Conservation (phyloP, 768 basidiomycete genomes). For the Tylopilus sp. region DNA sequence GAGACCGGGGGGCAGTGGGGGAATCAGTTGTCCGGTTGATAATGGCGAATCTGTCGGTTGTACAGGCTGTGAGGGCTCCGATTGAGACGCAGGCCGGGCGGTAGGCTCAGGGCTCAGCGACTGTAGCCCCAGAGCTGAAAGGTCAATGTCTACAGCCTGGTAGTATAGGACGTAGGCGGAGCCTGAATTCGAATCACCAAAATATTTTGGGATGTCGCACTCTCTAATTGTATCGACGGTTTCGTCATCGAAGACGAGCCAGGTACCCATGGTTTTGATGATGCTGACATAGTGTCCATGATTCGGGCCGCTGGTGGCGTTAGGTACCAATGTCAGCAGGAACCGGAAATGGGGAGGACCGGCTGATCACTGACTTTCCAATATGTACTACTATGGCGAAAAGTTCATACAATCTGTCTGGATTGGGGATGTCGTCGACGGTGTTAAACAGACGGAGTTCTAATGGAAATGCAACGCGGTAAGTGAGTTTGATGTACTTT, state of each 20-base stretch:
- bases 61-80: constrained; percentile 11
- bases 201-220: constrained; percentile 87
- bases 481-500: constrained; percentile 91
- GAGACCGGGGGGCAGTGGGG: constrained; percentile 38
- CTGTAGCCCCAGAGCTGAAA: constrained; percentile 64
- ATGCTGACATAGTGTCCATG: constrained; percentile 98
- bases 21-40: constrained; percentile 21
- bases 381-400: constrained; percentile 99
- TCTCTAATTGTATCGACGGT: constrained; percentile 86
- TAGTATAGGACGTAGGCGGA: constrained; percentile 97
- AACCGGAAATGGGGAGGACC: constrained; percentile 1
- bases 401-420: constrained; percentile 89
- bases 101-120: constrained; percentile 22
- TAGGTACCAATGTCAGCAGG: constrained; percentile 12
- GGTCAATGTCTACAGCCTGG: constrained; percentile 86
- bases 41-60: constrained; percentile 26
- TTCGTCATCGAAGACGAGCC: constrained; percentile 97
- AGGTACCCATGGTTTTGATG: constrained; percentile 78
- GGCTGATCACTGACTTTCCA: constrained; percentile 73
- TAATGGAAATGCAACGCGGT: constrained; percentile 94
- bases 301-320: constrained; percentile 75
- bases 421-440: constrained; percentile 86
- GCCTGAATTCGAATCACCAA: constrained; percentile 84
- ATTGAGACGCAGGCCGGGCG: constrained; percentile 11
- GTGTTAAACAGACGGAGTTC: constrained; percentile 97